Conservation (phyloP, 495 filamentous ascomycete genomes). For the Talaromyces wortmannii region DNA sequence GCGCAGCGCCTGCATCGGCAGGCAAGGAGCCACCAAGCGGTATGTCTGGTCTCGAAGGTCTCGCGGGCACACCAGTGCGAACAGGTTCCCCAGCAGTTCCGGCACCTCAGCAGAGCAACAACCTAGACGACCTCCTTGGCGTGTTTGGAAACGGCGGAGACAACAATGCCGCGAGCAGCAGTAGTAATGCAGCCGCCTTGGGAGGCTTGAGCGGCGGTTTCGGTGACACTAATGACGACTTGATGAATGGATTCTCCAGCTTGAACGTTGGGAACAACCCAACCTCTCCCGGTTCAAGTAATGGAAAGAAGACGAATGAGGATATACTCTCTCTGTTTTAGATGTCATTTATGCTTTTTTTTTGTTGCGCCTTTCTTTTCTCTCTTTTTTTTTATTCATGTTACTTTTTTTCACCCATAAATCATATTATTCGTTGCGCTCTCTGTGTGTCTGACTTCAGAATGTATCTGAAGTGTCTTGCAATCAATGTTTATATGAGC, state of each 20-base stretch:
- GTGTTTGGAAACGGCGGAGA: conserved; percentile 53
- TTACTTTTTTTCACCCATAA: not conserved
- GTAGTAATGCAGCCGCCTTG: conserved; percentile 6
- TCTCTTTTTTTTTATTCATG: not conserved
- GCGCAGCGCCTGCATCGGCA: conserved; percentile 80
- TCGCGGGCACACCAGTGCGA: conserved; percentile 75
- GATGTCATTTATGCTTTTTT: conserved; percentile 1
- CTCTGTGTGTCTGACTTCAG: not conserved
- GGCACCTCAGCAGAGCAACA: conserved; percentile 42
- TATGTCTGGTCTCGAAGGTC: conserved; percentile 62
- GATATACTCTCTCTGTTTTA: conserved; percentile 90
- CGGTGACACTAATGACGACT: conserved; percentile 36
- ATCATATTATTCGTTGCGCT: not conserved
- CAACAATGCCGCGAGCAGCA: conserved; percentile 20
- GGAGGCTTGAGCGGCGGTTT: conserved; percentile 1
- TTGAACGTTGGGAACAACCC: conserved; percentile 51
- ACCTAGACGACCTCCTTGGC: conserved; percentile 87
- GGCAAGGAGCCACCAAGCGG: conserved; percentile 61
- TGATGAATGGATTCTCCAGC: conserved; percentile 80
- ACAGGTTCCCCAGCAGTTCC: conserved; percentile 52
- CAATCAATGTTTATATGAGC: not conserved
- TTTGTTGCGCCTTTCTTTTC: not conserved
- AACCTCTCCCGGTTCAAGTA: conserved; percentile 11
- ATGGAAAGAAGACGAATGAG: conserved; percentile 65
- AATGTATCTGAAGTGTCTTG: not conserved